Base-by-base conservation (phyloP, 345 rosid species). In the Syzygium aqueum region DNA sequence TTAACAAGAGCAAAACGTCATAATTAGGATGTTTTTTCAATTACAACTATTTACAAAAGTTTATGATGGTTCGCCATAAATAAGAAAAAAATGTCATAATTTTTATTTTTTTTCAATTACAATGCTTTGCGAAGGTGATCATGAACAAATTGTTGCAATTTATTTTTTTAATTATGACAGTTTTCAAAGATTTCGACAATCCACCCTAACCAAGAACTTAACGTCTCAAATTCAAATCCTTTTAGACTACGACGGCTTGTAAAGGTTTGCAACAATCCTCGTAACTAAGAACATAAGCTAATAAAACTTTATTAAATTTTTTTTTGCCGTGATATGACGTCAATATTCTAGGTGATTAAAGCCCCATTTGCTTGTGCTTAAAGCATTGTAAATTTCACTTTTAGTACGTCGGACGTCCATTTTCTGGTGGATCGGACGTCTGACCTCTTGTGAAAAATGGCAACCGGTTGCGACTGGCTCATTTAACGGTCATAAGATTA, bases 401-500 rank as follows among this genome's bases (percentile, higher is more conserved):
- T 61, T 27, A 61, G 73, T 13, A 28, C 11, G 8, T 61, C 17
- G 6, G 1, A 65, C 2, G 1, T 7, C 77, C 40, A 15, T 65
- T 28, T 65, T 65, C 11, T 65, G 0, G 40, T 15, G 22, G 40
- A 7, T 65, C 3, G 1, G 6, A 65, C 11, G 8, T 63, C 77
- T 7, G 7, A 28, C 5, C 11, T 63, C 8, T 1, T 16, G 43
- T 30, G 78, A 30, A 16, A 17, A 30, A 6, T 53, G 22, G 56
- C 0, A 8, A 22, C 3, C 3, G 21, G 21, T 6, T 15, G 10
- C 37, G 7, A 63, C 5, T 2, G 1, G 5, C 21, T 63, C 37
- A 22, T 8, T 56, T 13, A 0, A 23, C 2, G 4, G 27, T 56
- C 5, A 40, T 40, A 40, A 40, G 43, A 40, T 40, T 40, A 40